Evolutionary conservation across 768 basidiomycete genomes (phyloP).

Genomic region (Termitomyces sp.): DNA sequence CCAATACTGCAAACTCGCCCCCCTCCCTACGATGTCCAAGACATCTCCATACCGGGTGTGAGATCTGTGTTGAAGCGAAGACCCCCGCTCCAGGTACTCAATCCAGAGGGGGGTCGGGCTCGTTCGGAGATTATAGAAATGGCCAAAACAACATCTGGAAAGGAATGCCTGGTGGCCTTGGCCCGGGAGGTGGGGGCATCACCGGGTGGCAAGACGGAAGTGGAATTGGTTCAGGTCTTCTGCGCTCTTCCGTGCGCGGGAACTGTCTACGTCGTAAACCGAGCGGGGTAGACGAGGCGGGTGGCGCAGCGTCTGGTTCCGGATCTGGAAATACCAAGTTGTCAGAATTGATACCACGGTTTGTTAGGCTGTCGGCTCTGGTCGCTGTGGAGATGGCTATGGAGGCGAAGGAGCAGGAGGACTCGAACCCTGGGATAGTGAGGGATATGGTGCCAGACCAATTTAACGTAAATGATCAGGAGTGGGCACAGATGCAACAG

Average conservation of each 20-base stretch:
- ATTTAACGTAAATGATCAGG: conserved; percentile 14
- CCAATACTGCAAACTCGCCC: conserved; percentile 59
- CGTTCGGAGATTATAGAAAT: conserved; percentile 17
- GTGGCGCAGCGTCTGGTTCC: conserved; percentile 37
- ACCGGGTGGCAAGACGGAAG: conserved; percentile 76
- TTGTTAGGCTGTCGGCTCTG: conserved; percentile 74
- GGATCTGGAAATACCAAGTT: conserved; percentile 56
- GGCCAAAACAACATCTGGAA: conserved; percentile 28
- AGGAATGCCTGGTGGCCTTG: conserved; percentile 32
- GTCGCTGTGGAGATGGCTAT: conserved; percentile 76
- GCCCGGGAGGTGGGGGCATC: conserved; percentile 47
- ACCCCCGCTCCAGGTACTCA: conserved; percentile 28
- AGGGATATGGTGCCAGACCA: conserved; percentile 27
- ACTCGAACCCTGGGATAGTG: conserved; percentile 24
- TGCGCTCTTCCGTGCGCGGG: conserved; percentile 53
- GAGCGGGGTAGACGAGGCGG: conserved; percentile 16
- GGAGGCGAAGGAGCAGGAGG: conserved; percentile 60
- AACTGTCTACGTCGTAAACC: conserved; percentile 57
- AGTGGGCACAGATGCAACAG: conserved; percentile 18
- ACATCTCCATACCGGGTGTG: conserved; percentile 70
- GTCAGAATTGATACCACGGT: conserved; percentile 65
- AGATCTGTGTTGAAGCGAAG: conserved; percentile 73
- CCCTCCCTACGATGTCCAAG: conserved; percentile 67
- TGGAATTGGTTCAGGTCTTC: conserved; percentile 70
- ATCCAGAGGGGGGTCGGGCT: conserved; percentile 24